Conservation (phyloP, 768 basidiomycete species). For the Kwoniella europaea region DNA sequence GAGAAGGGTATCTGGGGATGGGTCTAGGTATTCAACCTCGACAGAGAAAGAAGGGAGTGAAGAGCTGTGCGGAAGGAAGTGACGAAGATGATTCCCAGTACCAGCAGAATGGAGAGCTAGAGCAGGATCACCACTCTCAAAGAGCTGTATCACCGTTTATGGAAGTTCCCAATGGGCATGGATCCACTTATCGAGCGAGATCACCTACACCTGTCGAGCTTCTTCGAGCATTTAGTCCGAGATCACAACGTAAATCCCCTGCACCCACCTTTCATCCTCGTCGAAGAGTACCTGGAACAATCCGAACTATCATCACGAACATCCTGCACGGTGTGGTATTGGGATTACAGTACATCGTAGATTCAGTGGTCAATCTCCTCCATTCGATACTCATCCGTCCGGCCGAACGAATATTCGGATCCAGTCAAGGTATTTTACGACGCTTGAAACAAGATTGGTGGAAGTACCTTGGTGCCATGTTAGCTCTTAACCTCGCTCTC, state of each 20-base stretch:
- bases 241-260: constrained; percentile 32
- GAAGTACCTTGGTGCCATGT: constrained; percentile 41
- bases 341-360: constrained; percentile 35
- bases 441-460: constrained; percentile 40
- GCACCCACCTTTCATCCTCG: constrained; percentile 34
- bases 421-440: constrained; percentile 21
- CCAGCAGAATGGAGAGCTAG: constrained; percentile 18
- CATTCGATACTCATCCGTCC: constrained; percentile 22
- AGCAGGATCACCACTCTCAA: constrained; percentile 16
- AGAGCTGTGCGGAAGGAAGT: constrained; percentile 19
- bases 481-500: constrained; percentile 38
- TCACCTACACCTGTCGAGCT: constrained; percentile 47
- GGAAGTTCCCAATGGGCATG: constrained; percentile 10
- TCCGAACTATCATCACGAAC: constrained; percentile 43
- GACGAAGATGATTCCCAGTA: constrained; percentile 26
- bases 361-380: constrained; percentile 24
- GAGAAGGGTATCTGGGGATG: constrained; percentile 53
- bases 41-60: constrained; percentile 33
- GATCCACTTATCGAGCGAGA: constrained; percentile 14
- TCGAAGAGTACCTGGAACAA: constrained; percentile 33
- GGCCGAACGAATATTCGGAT: constrained; percentile 9
- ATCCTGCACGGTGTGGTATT: constrained; percentile 43
- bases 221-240: constrained; percentile 41
- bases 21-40: constrained; percentile 47
- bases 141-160: constrained; percentile 8